Conservation (phyloP, 371 early-diverging fungal genomes). For the Mucor plumbeus region DNA sequence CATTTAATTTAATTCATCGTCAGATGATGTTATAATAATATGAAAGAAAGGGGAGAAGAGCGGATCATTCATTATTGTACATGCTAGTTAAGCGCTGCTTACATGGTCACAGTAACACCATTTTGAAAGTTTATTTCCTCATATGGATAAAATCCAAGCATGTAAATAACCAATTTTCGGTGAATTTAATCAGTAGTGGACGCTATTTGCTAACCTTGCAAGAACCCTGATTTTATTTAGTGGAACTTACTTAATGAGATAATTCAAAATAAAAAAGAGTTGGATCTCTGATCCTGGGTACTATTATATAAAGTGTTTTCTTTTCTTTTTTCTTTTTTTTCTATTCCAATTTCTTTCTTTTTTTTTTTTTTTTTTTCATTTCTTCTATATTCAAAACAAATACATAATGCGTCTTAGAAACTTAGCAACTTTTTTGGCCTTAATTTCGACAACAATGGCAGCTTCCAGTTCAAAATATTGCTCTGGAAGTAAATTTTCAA, state of each 20-base stretch:
- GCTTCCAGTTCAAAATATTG: constrained; percentile 11
- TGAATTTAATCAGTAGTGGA: neutral
- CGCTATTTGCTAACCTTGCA: neutral
- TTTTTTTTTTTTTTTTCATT: neutral
- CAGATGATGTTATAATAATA: neutral
- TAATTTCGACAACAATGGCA: neutral
- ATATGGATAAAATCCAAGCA: neutral
- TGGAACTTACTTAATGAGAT: constrained; percentile 1
- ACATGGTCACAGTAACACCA: neutral
- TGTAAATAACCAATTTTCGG: neutral
- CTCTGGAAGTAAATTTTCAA: constrained; percentile 5
- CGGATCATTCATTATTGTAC: neutral
- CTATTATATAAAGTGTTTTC: neutral
- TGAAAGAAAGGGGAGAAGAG: neutral
- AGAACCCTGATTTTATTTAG: neutral
- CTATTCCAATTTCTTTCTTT: neutral
- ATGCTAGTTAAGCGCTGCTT: neutral
- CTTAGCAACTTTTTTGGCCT: neutral
- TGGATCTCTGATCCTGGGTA: too few species aligned
- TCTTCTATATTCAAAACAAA: neutral
- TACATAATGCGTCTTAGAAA: neutral
- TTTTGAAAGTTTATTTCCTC: neutral
- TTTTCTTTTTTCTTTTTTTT: neutral
- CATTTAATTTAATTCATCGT: neutral
- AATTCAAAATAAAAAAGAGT: neutral